Evolutionary conservation across 768 basidiomycete genomes (phyloP).

Genomic region (Russula vinacea): DNA sequence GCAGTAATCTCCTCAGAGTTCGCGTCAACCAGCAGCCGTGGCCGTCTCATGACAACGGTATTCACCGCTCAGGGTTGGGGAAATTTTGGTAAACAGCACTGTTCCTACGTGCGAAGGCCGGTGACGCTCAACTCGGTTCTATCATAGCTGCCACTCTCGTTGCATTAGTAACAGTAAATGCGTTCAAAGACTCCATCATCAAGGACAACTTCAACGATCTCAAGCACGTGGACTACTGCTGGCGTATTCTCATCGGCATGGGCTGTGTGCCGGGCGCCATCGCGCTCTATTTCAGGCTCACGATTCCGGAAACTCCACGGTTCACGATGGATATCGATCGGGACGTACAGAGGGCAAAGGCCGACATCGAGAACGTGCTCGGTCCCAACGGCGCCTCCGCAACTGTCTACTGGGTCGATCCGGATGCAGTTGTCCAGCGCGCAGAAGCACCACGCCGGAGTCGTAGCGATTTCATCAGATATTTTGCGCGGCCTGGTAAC

Average conservation of each 20-base stretch:
- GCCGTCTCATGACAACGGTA: slow-evolving; percentile 84
- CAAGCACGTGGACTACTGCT: slow-evolving; percentile 65
- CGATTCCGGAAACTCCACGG: slow-evolving; percentile 89
- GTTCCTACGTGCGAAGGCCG: background rate
- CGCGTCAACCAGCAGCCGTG: slow-evolving; percentile 69
- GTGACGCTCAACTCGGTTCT: background rate
- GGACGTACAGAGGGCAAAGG: slow-evolving; percentile 67
- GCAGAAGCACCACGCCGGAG: slow-evolving; percentile 65
- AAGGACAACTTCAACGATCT: slow-evolving; percentile 41
- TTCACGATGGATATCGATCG: slow-evolving; percentile 90
- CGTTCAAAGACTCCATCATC: slow-evolving; percentile 62
- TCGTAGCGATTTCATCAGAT: slow-evolving; percentile 57
- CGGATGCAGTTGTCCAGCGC: slow-evolving; percentile 56
- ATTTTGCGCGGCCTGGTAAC: slow-evolving; percentile 75
- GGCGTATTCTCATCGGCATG: slow-evolving; percentile 86
- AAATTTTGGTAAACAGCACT: slow-evolving; percentile 53
- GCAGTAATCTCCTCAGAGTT: slow-evolving; percentile 90
- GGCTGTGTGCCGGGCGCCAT: slow-evolving; percentile 78
- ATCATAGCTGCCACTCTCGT: slow-evolving; percentile 59
- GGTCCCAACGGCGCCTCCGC: slow-evolving; percentile 31
- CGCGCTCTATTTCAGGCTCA: slow-evolving; percentile 88
- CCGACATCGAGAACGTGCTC: slow-evolving; percentile 70
- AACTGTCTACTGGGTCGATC: slow-evolving; percentile 48
- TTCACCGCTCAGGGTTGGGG: slow-evolving; percentile 91
- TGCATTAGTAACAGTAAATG: slow-evolving; percentile 57